A percentile compares a stretch with the other conserved stretches of the same genome.
Evolutionary conservation across 73 alveolate genomes (phyloP).

Genomic region (Paramecium sonneborni): DNA sequence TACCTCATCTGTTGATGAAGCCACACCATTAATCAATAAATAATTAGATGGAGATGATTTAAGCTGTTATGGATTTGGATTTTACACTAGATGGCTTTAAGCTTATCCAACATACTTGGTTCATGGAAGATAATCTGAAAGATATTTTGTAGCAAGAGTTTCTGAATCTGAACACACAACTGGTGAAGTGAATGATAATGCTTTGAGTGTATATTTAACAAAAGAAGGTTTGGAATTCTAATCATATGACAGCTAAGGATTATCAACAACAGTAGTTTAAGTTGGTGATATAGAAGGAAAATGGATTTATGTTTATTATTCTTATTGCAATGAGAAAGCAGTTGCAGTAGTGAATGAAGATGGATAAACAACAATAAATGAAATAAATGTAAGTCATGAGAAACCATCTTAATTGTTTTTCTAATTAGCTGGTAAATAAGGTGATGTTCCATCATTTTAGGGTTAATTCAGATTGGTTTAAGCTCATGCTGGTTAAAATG

Average conservation of each 20-base stretch:
- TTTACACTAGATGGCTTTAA: conserved; percentile 34
- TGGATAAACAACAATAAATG: not conserved
- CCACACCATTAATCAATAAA: not conserved
- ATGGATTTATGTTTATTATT: conserved; percentile 15
- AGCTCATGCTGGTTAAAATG: not conserved
- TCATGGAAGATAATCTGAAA: conserved; percentile 34
- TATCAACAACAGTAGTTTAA: not conserved
- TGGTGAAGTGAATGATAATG: not conserved
- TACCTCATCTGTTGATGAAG: conserved; percentile 25
- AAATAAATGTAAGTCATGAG: not conserved
- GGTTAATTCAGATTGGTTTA: conserved; percentile 15
- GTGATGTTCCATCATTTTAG: conserved; percentile 6
- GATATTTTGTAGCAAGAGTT: conserved; percentile 6
- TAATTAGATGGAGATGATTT: conserved; percentile 20
- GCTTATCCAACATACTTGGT: conserved; percentile 14
- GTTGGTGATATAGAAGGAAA: conserved; percentile 40
- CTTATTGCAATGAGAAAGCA: conserved; percentile 34
- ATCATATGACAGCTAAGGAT: not conserved
- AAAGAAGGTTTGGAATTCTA: conserved; percentile 42
- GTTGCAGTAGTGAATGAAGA: not conserved
- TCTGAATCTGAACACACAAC: not conserved
- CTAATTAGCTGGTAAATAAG: not conserved
- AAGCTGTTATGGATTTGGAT: conserved; percentile 31
- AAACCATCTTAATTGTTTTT: conserved; percentile 23
- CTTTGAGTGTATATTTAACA: not conserved